Evolutionary conservation across 2,329 filamentous ascomycete genomes (phyloP), one percentile per base, ranked within the genome.

Genomic region (Trichoderma gracile): DNA sequence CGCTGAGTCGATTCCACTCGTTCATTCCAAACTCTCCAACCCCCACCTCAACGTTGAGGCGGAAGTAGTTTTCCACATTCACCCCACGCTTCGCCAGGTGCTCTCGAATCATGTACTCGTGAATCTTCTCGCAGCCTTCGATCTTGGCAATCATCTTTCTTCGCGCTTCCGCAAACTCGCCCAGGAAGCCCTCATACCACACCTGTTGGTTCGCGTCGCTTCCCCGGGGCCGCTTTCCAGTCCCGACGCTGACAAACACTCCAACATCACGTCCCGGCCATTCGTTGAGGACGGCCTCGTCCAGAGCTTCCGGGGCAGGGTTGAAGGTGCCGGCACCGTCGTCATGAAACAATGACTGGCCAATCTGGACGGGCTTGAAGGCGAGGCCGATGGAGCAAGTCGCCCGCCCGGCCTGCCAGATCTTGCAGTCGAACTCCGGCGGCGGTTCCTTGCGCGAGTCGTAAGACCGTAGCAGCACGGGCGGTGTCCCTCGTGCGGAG

Each of bases 1-100:
- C 94, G 27, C 91, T 89, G n/a, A 98, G 80, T 3, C 93, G 87
- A 71, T 92, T 86, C 95, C 95, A 99, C 75, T 98, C 95, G 74
- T 98, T 99, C 93, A 99, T 98, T 58, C 91, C 94, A 75, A 97
- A 98, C 73, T 98, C 95, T 60, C 94, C 93, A 3, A 98, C 93
- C 1, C 94, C 95, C 17, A 97, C 89, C 73, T 98, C 93, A 46
- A 98, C 95, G 69, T 99, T 99, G n/a, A 98, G 81, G 8, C 95
- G 90, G 75, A 93, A 96, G 79, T 99, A 99, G 75, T 96, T 92
- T 65, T 97, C 93, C 58, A 86, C 85, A 71, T 90, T 93, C 66
- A 98, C 91, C 27, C 89, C 87, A 40, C 93, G 87, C 74, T 88
- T 90, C 7, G 85, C 79, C 23, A 98, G 81, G 69, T 93, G 86